Evolutionary conservation across 768 basidiomycete genomes (phyloP).

Genomic region (Termitomyces sp.): DNA sequence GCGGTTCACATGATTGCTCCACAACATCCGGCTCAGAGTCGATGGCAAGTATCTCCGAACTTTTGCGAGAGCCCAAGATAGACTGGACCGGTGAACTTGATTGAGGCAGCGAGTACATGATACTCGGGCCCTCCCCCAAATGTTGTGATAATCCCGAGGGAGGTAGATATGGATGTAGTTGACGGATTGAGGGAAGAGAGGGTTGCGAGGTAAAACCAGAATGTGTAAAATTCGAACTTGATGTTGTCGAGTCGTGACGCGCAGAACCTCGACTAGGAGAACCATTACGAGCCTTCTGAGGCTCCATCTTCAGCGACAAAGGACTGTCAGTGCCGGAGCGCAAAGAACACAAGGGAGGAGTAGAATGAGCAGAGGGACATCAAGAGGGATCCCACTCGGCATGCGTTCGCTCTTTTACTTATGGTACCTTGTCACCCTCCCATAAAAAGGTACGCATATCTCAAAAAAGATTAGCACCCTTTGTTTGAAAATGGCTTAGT

Average conservation of each 20-base stretch:
- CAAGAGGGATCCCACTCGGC: slow-evolving; percentile 8
- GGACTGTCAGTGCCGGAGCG: slow-evolving; percentile 2
- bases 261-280: slow-evolving; percentile 19
- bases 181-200: slow-evolving; percentile 61
- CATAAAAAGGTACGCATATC: slow-evolving; percentile 28
- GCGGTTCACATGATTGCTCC: slow-evolving; percentile 46
- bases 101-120: slow-evolving; percentile 18
- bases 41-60: slow-evolving; percentile 27
- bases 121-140: slow-evolving; percentile 13
- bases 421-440: slow-evolving; percentile 21
- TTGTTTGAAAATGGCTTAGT: slow-evolving; percentile 12
- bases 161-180: slow-evolving; percentile 60
- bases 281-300: slow-evolving; percentile 7
- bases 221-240: slow-evolving; percentile 16
- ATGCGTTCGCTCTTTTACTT: slow-evolving; percentile 22
- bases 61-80: slow-evolving; percentile 20
- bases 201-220: slow-evolving; percentile 23
- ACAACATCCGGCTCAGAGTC: slow-evolving; percentile 59
- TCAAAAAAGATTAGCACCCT: slow-evolving; percentile 26
- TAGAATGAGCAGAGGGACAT: slow-evolving; percentile 10
- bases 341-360: slow-evolving; percentile 5
- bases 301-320: slow-evolving; percentile 9
- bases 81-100: slow-evolving; percentile 20
- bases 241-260: slow-evolving; percentile 16
- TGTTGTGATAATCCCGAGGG: slow-evolving; percentile 38